A percentile compares a stretch with the other conserved stretches of the same genome.
Evolutionary conservation across 805 yeast genomes (phyloP).

Genomic region (Wickerhamomyces silvicola): DNA sequence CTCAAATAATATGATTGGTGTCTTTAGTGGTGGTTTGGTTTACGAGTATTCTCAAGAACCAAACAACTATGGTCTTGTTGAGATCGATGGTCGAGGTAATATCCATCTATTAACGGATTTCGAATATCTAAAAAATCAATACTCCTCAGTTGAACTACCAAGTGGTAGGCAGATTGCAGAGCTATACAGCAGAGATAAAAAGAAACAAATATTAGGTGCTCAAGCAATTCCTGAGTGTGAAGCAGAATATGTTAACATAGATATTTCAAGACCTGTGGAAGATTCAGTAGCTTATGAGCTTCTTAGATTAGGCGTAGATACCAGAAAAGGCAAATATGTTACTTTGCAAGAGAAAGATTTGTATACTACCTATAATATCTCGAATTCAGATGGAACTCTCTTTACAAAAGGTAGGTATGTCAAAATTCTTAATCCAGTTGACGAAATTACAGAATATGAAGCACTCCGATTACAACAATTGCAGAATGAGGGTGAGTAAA

Average conservation of each 20-base stretch:
- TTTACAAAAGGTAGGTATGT: constrained; percentile 18
- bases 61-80: constrained; percentile 78
- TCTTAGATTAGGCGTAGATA: constrained; percentile 43
- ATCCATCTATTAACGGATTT: constrained; percentile 56
- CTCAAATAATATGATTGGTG: constrained; percentile 64
- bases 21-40: constrained; percentile 85
- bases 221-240: constrained; percentile 30
- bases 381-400: constrained; percentile 35
- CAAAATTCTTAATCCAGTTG: constrained; percentile 16
- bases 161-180: constrained; percentile 22
- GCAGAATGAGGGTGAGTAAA: constrained; percentile 18
- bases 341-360: constrained; percentile 38
- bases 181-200: constrained; percentile 17
- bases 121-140: constrained; percentile 42
- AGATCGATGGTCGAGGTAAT: constrained; percentile 38
- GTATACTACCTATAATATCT: constrained; percentile 35
- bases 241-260: constrained; percentile 35
- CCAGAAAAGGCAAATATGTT: constrained; percentile 43
- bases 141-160: constrained; percentile 28
- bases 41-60: constrained; percentile 84
- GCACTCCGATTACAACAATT: constrained; percentile 16
- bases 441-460: constrained; percentile 20
- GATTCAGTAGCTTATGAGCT: constrained; percentile 38
- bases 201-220: constrained; percentile 18
- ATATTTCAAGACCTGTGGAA: constrained; percentile 31